Percentiles rank a stretch among this genome's conserved stretches.
These are phyloP conservation scores for Barbarea vulgaris DNA, from an alignment of 345 rosid species.

Conservation along the genomic window DNA sequence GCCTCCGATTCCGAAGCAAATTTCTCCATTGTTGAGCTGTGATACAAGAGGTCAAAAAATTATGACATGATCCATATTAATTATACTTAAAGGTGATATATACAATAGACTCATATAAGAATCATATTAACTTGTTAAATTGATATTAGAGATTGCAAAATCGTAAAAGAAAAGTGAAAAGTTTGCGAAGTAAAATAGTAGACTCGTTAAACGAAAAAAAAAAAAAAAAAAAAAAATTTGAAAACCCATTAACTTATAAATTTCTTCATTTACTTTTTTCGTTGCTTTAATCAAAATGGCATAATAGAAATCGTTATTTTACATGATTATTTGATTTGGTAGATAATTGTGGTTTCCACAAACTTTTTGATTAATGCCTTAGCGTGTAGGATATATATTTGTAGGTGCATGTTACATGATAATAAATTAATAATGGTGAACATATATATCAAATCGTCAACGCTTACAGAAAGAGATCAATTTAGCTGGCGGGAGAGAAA, in stretches of 20 bases:
- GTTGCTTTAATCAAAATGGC: background rate
- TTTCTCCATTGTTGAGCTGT: conserved; percentile 67
- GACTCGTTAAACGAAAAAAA: background rate
- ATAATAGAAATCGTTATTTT: background rate
- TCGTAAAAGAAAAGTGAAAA: background rate
- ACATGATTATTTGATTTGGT: background rate
- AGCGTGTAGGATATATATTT: background rate
- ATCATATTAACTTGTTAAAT: background rate
- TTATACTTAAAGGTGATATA: background rate
- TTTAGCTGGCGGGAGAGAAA: background rate
- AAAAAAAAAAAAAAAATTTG: background rate
- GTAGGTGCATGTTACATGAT: background rate
- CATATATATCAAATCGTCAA: background rate
- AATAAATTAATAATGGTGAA: background rate
- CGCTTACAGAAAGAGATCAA: background rate
- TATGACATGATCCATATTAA: background rate
- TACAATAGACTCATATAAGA: background rate
- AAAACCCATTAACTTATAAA: background rate
- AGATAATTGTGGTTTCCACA: background rate
- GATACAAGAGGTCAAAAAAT: background rate
- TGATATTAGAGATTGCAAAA: background rate
- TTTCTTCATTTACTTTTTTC: too few species aligned
- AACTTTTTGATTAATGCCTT: background rate
- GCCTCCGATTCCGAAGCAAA: conserved; percentile 63
- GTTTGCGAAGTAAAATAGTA: background rate